Evolutionary conservation across 1,139 yeast species (phyloP).

Genomic region (Candida tropicalis): DNA sequence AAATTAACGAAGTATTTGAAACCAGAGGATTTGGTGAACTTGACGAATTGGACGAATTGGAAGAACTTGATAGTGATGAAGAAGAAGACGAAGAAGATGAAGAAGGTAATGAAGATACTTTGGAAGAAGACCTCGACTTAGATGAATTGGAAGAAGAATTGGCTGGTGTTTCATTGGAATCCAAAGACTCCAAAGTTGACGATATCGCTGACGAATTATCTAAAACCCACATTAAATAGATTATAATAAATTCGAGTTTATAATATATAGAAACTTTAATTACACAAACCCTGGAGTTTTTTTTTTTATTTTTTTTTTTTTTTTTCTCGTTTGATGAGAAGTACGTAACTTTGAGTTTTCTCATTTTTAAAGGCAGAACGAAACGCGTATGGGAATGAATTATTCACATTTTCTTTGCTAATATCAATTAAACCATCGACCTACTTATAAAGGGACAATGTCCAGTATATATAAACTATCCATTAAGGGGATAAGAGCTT

Average conservation of each 20-base stretch:
- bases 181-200: conserved; percentile 47
- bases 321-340: too few species aligned
- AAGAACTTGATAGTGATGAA: conserved; percentile 84
- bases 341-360: too few species aligned
- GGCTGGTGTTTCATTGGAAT: conserved; percentile 30
- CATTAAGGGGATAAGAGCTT: conserved; percentile 88
- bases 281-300: background rate
- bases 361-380: too few species aligned
- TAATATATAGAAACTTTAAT: background rate
- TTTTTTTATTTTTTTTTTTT: conserved; percentile 2
- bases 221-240: conserved; percentile 47
- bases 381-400: too few species aligned
- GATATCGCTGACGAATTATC: conserved; percentile 62
- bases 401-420: too few species aligned
- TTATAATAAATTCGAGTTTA: background rate
- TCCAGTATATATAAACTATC: conserved; percentile 76
- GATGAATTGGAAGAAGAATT: conserved; percentile 65
- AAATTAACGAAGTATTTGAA: conserved; percentile 57
- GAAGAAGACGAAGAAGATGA: conserved; percentile 73
- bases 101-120: conserved; percentile 54
- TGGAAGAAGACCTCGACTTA: conserved; percentile 54
- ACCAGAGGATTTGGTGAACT: conserved; percentile 78
- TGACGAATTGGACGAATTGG: conserved; percentile 92
- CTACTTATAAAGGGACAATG: too few species aligned
- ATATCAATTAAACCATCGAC: too few species aligned